phyloP scores from a whole-genome alignment of 78 protist genomes.

The Cavenderia fasciculata region DNA sequence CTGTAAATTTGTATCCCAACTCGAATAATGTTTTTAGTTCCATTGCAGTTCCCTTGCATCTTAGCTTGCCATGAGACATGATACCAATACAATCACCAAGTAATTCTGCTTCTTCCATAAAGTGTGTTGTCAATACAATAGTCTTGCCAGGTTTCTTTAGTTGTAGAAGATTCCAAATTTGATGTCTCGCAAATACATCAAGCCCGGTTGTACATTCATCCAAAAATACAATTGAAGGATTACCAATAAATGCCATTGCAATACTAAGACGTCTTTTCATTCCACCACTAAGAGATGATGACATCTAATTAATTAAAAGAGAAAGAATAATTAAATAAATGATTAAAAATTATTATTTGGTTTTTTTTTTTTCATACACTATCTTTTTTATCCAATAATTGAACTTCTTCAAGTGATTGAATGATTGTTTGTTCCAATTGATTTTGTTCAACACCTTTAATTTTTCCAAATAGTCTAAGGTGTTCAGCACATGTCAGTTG shows the following conservation, averaged over 20 bases:
- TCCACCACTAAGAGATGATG: conserved; percentile 79
- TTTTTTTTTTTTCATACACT: background rate
- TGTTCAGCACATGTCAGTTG: conserved; percentile 77
- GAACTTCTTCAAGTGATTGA: conserved; percentile 15
- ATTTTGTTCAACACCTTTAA: conserved; percentile 31
- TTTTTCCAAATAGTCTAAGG: conserved; percentile 20
- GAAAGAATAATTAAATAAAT: too few species aligned
- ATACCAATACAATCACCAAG: conserved; percentile 94
- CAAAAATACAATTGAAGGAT: conserved; percentile 56
- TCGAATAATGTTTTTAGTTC: background rate
- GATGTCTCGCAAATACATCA: conserved; percentile 44
- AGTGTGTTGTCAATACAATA: conserved; percentile 91
- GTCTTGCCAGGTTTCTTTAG: conserved; percentile 62
- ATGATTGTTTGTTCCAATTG: background rate
- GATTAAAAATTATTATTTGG: too few species aligned
- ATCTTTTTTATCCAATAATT: background rate
- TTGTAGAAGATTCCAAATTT: conserved; percentile 80
- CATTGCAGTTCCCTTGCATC: conserved; percentile 78
- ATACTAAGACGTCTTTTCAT: conserved; percentile 85
- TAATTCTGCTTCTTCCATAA: conserved; percentile 96
- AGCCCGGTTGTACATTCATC: conserved; percentile 42
- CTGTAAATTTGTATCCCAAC: background rate
- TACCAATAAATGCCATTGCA: conserved; percentile 85
- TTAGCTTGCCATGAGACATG: conserved; percentile 88
- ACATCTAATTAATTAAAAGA: too few species aligned